Evolutionary conservation across 2,329 filamentous ascomycete genomes (phyloP).

Genomic region (Lojkania enalia): DNA sequence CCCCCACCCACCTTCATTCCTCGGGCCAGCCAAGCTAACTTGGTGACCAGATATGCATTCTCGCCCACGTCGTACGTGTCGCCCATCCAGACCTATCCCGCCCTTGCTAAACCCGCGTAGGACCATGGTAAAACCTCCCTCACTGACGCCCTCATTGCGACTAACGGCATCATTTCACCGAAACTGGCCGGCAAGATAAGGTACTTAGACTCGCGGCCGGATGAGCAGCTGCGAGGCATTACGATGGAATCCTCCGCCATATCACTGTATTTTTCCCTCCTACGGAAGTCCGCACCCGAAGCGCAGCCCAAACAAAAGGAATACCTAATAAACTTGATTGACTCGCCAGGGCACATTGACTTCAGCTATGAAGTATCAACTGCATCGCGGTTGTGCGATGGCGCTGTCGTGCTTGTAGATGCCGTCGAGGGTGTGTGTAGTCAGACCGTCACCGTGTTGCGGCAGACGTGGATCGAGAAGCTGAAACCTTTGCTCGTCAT

Average conservation of each 20-base stretch:
- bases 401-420: slow-evolving; percentile 90
- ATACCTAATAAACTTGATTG: slow-evolving; percentile 95
- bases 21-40: slow-evolving; percentile 25
- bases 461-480: slow-evolving; percentile 94
- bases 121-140: slow-evolving; percentile 99
- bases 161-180: slow-evolving; percentile 98
- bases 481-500: slow-evolving; percentile 92
- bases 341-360: slow-evolving; percentile 97
- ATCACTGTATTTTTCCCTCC: slow-evolving; percentile 91
- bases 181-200: slow-evolving; percentile 97
- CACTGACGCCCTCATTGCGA: slow-evolving; percentile 92
- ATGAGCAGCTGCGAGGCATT: slow-evolving; percentile 94
- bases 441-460: slow-evolving; percentile 94
- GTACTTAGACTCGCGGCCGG: slow-evolving; percentile 92
- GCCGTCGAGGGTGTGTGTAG: slow-evolving; percentile 98
- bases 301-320: slow-evolving; percentile 75
- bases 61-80: slow-evolving; percentile 76
- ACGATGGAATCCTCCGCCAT: slow-evolving; percentile 99
- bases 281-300: slow-evolving; percentile 71
- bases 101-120: slow-evolving; percentile 43
- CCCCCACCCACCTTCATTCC: slow-evolving; percentile 22
- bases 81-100: slow-evolving; percentile 2
- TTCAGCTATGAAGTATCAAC: slow-evolving; percentile 98
- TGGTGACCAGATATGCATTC: slow-evolving; percentile 77
- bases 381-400: slow-evolving; percentile 90